Base-by-base conservation (phyloP, 2,329 filamentous ascomycete genomes). In the Gyromitra esculenta region DNA sequence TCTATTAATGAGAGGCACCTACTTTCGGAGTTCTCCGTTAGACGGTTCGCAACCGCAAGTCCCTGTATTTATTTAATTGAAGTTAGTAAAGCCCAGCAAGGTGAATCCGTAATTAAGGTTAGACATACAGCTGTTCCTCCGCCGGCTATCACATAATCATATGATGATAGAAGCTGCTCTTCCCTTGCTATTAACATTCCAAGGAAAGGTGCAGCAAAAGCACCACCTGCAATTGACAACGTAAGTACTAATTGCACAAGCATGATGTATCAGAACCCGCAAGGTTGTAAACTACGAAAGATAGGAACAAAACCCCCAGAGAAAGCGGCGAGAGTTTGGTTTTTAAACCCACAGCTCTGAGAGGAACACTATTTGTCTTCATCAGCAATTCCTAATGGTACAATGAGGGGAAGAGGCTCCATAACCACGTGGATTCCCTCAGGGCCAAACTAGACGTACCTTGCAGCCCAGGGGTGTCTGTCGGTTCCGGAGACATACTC, bases 21-120 rank as follows among this genome's bases (percentile, higher is more conserved):
- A 81, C 80, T 77, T n/a, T 78, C 71, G 15, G 73, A 50, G 66
- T 82, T 75, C 64, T 81, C 81, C 11, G 81, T 79, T 31, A 82
- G 66, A 59, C 81, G 78, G 54, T 82, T 81, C 5, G 78, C 81
- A 25, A 82, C 80, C 1, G 80, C 79, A 7, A 82, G 72, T 7
- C 81, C 81, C 76, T 73, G 9, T 3, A 8, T 64, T 65, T n/a
- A 5, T 31, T 62, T 9, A 21, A 31, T 18, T 18, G 13, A 48
- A 35, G 11, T 73, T 45, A 63, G 25, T 35, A 25, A 35, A 31
- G 5, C 4, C 18, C 4, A 41, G 43, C 21, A 43, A 35, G n/a
- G 31, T 18, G 11, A 43, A 72, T 48, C 0, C 25, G 11, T 11
- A 48, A 13, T 18, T 11, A 25, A 15, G 11, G 18, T 18, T 63